phyloP scores from a whole-genome alignment of 2,329 filamentous ascomycete genomes.

The Ophiobolus disseminans region DNA sequence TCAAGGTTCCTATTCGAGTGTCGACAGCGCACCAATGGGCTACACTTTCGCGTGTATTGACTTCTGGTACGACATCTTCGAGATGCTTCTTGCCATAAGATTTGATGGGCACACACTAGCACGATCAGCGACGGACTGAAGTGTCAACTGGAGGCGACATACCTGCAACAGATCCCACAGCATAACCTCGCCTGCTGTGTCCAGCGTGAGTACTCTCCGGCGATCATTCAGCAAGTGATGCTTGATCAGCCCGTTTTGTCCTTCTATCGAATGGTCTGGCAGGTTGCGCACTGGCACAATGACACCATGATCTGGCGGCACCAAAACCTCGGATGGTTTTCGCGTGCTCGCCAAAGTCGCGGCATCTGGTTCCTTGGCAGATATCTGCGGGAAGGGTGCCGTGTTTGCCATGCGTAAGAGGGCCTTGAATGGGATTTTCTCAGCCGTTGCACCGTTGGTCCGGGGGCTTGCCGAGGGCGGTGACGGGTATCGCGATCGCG shows the following conservation, averaged over 20 bases:
- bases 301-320: constrained; percentile 47
- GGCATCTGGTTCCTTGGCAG: constrained; percentile 62
- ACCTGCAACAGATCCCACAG: constrained; percentile 93
- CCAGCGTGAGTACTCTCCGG: constrained; percentile 84
- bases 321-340: constrained; percentile 64
- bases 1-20: constrained; percentile 88
- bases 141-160: constrained; percentile 31
- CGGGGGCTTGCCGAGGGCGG: constrained; percentile 43
- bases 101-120: constrained; percentile 80
- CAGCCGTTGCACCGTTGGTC: constrained; percentile 43
- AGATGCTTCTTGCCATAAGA: constrained; percentile 95
- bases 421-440: constrained; percentile 77
- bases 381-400: constrained; percentile 70
- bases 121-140: constrained; percentile 21
- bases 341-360: constrained; percentile 60
- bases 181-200: constrained; percentile 93
- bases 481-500: constrained; percentile 51
- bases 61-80: constrained; percentile 85
- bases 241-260: constrained; percentile 93
- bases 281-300: constrained; percentile 50
- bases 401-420: constrained; percentile 85
- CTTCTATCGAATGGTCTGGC: constrained; percentile 74
- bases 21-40: constrained; percentile 97
- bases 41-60: constrained; percentile 88
- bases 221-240: constrained; percentile 91